phyloP scores from a whole-genome alignment of 495 filamentous ascomycete species.

The Neurospora pannonica region DNA sequence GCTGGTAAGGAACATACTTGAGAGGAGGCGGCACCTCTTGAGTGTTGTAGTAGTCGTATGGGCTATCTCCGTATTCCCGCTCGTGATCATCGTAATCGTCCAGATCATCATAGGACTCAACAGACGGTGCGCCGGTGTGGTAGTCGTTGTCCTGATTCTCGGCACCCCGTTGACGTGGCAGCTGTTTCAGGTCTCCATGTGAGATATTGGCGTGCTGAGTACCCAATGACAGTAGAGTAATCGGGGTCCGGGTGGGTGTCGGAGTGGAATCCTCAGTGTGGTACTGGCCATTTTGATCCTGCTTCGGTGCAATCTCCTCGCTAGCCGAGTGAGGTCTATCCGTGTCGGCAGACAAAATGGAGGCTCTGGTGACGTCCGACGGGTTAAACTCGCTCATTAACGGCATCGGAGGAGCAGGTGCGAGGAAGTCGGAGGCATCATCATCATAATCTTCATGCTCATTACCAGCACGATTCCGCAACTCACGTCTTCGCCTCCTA shows the following conservation, averaged over 20 bases:
- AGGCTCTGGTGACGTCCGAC: slow-evolving; percentile 80
- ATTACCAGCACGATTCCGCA: slow-evolving; percentile 29
- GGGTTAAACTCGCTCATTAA: slow-evolving; percentile 72
- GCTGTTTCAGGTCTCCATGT: slow-evolving; percentile 38
- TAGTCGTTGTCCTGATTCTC: slow-evolving; percentile 33
- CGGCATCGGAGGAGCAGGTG: slow-evolving; percentile 63
- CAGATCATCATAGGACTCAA: slow-evolving; percentile 33
- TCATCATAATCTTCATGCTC: slow-evolving; percentile 21
- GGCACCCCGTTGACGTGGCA: slow-evolving; percentile 31
- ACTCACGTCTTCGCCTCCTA: slow-evolving; percentile 34
- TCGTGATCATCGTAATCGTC: slow-evolving; percentile 30
- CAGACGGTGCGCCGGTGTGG: slow-evolving; percentile 26
- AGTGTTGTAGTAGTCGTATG: slow-evolving; percentile 41
- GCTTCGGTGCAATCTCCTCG: slow-evolving; percentile 39
- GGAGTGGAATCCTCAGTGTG: slow-evolving; percentile 24
- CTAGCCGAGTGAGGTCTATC: slow-evolving; percentile 58
- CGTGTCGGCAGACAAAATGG: slow-evolving; percentile 75
- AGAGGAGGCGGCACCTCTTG: slow-evolving; percentile 47
- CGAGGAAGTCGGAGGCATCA: slow-evolving; percentile 29
- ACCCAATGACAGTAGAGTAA: slow-evolving; percentile 31
- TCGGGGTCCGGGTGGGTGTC: slow-evolving; percentile 31
- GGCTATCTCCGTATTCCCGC: slow-evolving; percentile 30
- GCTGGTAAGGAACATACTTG: slow-evolving; percentile 47
- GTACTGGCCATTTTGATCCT: neutral
- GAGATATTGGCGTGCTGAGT: slow-evolving; percentile 43